Base-by-base conservation (phyloP, 495 filamentous ascomycete species). In the Aspergillus mulundensis region DNA sequence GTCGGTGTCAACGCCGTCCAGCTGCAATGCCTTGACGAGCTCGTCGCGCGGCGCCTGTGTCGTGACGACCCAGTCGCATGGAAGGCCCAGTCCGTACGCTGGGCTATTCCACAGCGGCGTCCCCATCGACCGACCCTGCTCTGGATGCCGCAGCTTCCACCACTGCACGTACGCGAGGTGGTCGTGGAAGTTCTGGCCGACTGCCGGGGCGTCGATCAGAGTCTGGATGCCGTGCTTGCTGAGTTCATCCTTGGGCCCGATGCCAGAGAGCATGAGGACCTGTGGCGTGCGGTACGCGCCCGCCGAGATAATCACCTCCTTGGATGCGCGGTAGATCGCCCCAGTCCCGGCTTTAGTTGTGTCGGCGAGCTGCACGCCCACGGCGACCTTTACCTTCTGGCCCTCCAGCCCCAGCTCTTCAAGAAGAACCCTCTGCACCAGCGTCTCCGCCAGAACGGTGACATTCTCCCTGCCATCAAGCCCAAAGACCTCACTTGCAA, bases 231-330 rank as follows among this genome's bases (percentile, higher is more conserved):
- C 41, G 11, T 47, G 56, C 3, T 53, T 21, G 18, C 23, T 41
- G 28, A 58, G 56, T 0, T 52, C 20, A 0, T 53, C 56, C 4
- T 18, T 14, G 0, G 48, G 49, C 0, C 49, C 56, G 30, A 58
- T 53, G 0, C 49, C 56, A 3, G 48, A 58, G 19, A 58, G 47
- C 41, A 58, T 47, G 21, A 59, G 32, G 0, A 59, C 14, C 51
- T 57, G 45, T 18, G 56, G 56, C 1, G 41, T 52, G n/a, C 59
- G 61, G 34, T 68, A 60, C 5, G 63, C 58, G 11, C 72, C 72
- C 12, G 56, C 51, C 10, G 59, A 61, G 6, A 75, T 32, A 38
- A 75, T 62, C 12, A 75, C 63, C 41, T 72, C 69, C 43, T 54
- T 53, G 3, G 25, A 3, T 28, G 25, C 25, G 25, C 25, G 25